Base-by-base conservation (phyloP, 768 basidiomycete species). In the Pleurotus pulmonarius region DNA sequence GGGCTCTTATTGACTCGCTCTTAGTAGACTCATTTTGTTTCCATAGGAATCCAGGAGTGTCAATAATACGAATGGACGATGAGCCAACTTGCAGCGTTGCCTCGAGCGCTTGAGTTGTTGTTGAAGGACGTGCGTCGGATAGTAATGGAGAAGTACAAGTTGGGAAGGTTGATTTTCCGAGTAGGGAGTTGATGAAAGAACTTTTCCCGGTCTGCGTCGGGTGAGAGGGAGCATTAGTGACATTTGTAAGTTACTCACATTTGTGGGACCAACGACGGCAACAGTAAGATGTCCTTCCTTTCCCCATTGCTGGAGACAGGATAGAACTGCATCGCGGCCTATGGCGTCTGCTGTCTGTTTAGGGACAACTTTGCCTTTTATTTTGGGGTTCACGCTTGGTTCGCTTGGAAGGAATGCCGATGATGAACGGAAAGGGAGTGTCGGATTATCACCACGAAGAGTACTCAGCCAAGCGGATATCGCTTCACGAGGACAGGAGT, bases 1-100 rank as follows among this genome's bases (percentile, higher is more conserved):
- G 82, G 4, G 83, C 79, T 37, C 83, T 78, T 60, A 64, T 60
- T n/a, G 65, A 65, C 26, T 74, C 74, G 18, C 74, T 65, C 13
- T 74, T 70, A 16, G 75, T 73, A 2, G 68, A 56, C 16, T 70
- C 67, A 6, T 46, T 22, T 11, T 41, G 51, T 22, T 41, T 46
- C 78, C 83, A 86, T 49, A 82, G 76, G 61, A 94, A 71, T n/a
- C 94, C 94, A 29, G 94, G 94, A 0, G 92, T 96, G 68, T 97
- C 94, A 63, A 94, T 84, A 56, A 95, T 63, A 34, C 81, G 80
- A 60, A 94, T 74, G 51, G 73, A 71, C 59, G 73, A 75, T 20
- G 77, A 80, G 8, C 73, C 75, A 8, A 74, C 66, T 49, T 79
- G 80, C 2, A 82, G 61, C 2, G 75, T 69, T 20, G 89, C 76